Conservation (phyloP, 805 yeast genomes). For the Komagataella populi region DNA sequence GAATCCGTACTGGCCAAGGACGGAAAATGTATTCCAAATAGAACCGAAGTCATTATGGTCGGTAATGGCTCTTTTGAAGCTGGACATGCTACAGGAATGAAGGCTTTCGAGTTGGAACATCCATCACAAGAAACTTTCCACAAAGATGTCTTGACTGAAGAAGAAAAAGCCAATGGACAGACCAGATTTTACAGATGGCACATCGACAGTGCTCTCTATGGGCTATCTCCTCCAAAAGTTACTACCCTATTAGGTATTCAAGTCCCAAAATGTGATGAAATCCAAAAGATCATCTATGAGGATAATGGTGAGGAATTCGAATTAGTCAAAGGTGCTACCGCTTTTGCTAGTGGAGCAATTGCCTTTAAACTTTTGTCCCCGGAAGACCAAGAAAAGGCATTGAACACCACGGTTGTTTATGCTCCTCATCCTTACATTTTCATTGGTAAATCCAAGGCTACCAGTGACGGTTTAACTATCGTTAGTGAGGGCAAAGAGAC, state of each 20-base stretch:
- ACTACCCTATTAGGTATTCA: slow-evolving; percentile 76
- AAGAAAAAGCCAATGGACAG: slow-evolving; percentile 45
- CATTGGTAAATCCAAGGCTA: slow-evolving; percentile 69
- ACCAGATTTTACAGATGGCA: slow-evolving; percentile 92
- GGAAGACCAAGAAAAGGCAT: slow-evolving; percentile 63
- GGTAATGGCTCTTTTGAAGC: slow-evolving; percentile 68
- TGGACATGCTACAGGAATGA: slow-evolving; percentile 26
- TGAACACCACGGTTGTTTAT: slow-evolving; percentile 69
- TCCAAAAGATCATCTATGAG: slow-evolving; percentile 52
- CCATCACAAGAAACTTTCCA: slow-evolving; percentile 81
- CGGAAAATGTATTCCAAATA: slow-evolving; percentile 64
- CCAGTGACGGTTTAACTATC: slow-evolving; percentile 80
- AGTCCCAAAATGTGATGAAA: slow-evolving; percentile 58
- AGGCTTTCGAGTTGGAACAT: slow-evolving; percentile 45
- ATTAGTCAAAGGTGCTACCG: slow-evolving; percentile 77
- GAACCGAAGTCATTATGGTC: slow-evolving; percentile 83
- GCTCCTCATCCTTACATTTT: slow-evolving; percentile 90
- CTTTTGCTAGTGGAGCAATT: slow-evolving; percentile 73
- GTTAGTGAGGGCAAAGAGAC: slow-evolving; percentile 66
- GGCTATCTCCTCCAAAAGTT: slow-evolving; percentile 72
- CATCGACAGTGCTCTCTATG: slow-evolving; percentile 82
- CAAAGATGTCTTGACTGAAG: slow-evolving; percentile 46
- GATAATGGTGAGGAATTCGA: slow-evolving; percentile 51
- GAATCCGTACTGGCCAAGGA: slow-evolving; percentile 66
- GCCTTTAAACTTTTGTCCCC: slow-evolving; percentile 57